Evolutionary conservation across 768 basidiomycete genomes (phyloP), one percentile per base, ranked within the genome.

Genomic region (Termitomyces sp.): DNA sequence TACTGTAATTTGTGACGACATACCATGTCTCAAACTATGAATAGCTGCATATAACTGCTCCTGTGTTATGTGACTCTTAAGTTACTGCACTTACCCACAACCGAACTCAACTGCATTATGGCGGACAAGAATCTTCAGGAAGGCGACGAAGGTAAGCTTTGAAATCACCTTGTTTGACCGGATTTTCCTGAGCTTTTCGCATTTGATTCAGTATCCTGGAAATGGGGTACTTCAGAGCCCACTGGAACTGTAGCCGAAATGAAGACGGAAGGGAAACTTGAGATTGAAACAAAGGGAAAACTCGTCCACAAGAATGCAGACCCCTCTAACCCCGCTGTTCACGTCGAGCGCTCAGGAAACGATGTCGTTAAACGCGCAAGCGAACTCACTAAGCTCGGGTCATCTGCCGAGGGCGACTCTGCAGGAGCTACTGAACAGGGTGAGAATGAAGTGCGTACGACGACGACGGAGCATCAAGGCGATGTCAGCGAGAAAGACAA

Each of bases 291-390:
- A 1, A 68, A 67, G 51, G 71, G 70, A 0, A 70, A 69, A 57
- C 62, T 53, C 4, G 59, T 72, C 6, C 68, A 71, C 63, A 70
- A 66, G 63, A 70, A 70, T 58, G 66, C 67, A 2, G 67, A 67
- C 52, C 61, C 65, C 20, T 58, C 56, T 2, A 70, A 70, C 40
- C 71, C 69, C 18, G 67, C 70, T n/a, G 71, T 71, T 2, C 69
- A 69, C 46, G 66, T 69, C 30, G 63, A 59, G 55, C 61, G 66
- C 43, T 56, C 64, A 6, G 67, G 68, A 1, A 69, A 69, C 56
- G 71, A 71, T 43, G 71, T 70, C 28, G 70, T 70, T 1, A 71
- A 71, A 51, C 58, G 69, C 14, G 68, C 67, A 28, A 70, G 70
- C 53, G 71, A 71, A 59, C 57, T 69, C 44, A 66, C 58, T 13